A percentile compares a stretch with the other conserved stretches of the same genome.
Conservation (phyloP, 208 protist genomes). For the Leishmania guyanensis region DNA sequence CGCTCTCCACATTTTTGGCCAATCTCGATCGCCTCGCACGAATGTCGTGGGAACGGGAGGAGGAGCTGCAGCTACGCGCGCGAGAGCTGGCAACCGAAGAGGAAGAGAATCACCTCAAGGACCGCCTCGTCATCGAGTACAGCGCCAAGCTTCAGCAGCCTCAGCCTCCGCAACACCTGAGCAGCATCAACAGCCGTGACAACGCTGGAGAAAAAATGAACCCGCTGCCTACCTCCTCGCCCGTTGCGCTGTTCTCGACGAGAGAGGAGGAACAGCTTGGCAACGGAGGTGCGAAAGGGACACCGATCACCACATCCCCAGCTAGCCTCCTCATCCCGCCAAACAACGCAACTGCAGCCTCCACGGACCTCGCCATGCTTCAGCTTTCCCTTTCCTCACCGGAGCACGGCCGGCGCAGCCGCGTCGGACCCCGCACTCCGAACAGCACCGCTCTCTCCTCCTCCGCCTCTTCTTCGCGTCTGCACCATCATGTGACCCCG, state of each 20-base stretch:
- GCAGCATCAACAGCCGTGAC: neutral
- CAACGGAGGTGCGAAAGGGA: neutral
- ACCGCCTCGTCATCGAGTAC: conserved; percentile 21
- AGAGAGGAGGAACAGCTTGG: neutral
- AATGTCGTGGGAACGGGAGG: conserved; percentile 40
- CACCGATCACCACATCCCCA: neutral
- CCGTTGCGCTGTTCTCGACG: neutral
- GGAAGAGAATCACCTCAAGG: conserved; percentile 45
- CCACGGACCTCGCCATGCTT: conserved; percentile 15
- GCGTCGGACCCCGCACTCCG: neutral
- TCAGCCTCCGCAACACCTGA: neutral
- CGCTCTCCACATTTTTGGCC: conserved; percentile 57
- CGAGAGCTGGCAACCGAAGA: conserved; percentile 46
- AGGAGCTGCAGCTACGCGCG: conserved; percentile 50
- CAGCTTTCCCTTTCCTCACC: conserved; percentile 33
- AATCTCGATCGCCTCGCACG: conserved; percentile 35
- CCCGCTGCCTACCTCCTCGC: neutral
- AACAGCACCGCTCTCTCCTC: neutral
- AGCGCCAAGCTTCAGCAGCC: neutral
- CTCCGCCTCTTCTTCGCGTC: neutral
- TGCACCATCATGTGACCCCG: conserved; percentile 6
- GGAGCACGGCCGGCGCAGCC: conserved; percentile 34
- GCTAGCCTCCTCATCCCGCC: neutral
- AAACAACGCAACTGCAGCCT: conserved; percentile 4
- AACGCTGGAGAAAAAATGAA: neutral